Evolutionary conservation across 73 alveolate genomes (phyloP), one percentile per base, ranked within the genome.

Genomic region (Halteria grandinella): DNA sequence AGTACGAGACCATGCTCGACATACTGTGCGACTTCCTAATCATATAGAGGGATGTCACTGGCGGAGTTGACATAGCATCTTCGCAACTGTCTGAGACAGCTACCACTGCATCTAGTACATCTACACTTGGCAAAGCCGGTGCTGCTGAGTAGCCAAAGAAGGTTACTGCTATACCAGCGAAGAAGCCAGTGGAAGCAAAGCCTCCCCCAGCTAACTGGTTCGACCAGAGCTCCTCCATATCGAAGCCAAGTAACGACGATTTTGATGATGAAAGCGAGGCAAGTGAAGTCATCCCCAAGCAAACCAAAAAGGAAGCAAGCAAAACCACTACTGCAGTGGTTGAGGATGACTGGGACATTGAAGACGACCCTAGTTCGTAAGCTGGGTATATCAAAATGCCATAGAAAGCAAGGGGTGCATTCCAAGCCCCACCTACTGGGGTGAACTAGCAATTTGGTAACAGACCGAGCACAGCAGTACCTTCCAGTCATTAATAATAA

Each of bases 1-100:
- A n/a, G n/a, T n/a, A n/a, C n/a, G 78, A 62, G 3, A 62, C 78
- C 17, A 62, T 62, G 78, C 62, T 62, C 12, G 78, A 62, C 27
- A 62, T 62, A 40, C 1, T 62, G 15, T 62, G 78, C 25, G 78
- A 62, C 24, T 62, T 62, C 24, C 27, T 62, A 14, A 31, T 62
- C 8, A 20, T 7, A 3, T n/a, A 25, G 11, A 34, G 78, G 27
- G 7, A 3, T 5, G 12, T 41, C 1, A 41, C 27, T 17, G 78
- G 78, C 36, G 78, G 78, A 11, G 78, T 62, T 4, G 23, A 41
- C n/a, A 11, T 14, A 36, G n/a, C n/a, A n/a, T n/a, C n/a, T n/a
- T n/a, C n/a, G n/a, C n/a, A n/a, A n/a, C n/a, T n/a, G n/a, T n/a
- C n/a, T n/a, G n/a, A n/a, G n/a, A n/a, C n/a, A n/a, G n/a, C n/a